A percentile compares a stretch with the other conserved stretches of the same genome.
Conservation (phyloP, 1,284 basidiomycete species). For the Apiotrichum domesticum region DNA sequence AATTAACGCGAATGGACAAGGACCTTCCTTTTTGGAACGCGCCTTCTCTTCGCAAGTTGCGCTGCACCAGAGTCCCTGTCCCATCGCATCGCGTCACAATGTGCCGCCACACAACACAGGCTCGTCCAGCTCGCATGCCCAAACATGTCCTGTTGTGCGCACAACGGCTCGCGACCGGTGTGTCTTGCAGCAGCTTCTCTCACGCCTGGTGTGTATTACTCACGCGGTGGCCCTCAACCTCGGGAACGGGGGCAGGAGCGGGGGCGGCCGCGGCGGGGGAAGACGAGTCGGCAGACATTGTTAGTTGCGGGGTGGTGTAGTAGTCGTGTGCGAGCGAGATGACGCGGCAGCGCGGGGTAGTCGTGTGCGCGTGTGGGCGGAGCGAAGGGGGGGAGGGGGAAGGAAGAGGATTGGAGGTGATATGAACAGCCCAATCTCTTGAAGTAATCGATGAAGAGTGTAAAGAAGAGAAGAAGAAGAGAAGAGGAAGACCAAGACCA, state of each 20-base stretch:
- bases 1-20: not conserved
- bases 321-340: not conserved
- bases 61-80: no score
- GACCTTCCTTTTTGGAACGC: no score
- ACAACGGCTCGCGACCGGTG: no score
- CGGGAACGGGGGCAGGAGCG: slow-evolving; percentile 1
- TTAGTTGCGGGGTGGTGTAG: not conserved
- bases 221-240: slow-evolving; percentile 25
- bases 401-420: not conserved
- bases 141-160: no score
- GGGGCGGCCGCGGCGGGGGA: slow-evolving; percentile 6
- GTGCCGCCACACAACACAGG: no score
- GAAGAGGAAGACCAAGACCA: not conserved
- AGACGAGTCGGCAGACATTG: slow-evolving; percentile 19
- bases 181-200: no score
- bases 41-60: no score
- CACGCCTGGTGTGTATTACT: not conserved
- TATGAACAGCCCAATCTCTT: slow-evolving; percentile 2
- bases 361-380: slow-evolving; percentile 4
- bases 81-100: no score
- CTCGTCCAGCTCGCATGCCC: no score
- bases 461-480: slow-evolving; percentile 3
- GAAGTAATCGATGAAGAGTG: slow-evolving; percentile 7
- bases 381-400: slow-evolving; percentile 4
- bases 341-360: slow-evolving; percentile 8